A percentile compares a stretch with the other conserved stretches of the same genome.
These are phyloP conservation scores for Botrytis pseudocinerea DNA, from an alignment of 2,329 filamentous ascomycete species.

Conservation along the genomic window DNA sequence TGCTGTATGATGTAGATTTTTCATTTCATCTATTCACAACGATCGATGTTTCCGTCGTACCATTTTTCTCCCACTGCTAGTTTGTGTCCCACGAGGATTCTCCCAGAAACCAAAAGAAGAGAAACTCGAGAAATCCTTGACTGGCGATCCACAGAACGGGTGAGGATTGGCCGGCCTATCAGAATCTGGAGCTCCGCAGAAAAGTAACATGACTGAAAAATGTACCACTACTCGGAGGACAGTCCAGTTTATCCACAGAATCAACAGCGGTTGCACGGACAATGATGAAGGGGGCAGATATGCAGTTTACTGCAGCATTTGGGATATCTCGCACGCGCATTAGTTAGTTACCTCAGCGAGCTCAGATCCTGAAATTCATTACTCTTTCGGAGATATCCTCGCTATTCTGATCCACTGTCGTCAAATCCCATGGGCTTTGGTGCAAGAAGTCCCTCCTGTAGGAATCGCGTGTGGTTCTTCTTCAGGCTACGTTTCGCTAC, in stretches of 20 bases:
- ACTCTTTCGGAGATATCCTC: background rate
- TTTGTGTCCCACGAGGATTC: background rate
- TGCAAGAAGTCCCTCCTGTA: too few relatives aligned
- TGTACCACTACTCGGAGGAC: background rate
- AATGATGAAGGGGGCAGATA: conserved; percentile 6
- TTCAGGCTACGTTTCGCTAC: background rate
- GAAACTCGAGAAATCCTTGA: conserved; percentile 3
- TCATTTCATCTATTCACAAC: background rate
- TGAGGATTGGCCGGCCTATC: conserved; percentile 5
- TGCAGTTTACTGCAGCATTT: conserved; percentile 1
- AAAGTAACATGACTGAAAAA: conserved; percentile 17
- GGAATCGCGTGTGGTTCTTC: too few relatives aligned
- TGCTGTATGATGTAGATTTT: too few relatives aligned
- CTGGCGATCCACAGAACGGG: background rate
- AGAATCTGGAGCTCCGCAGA: background rate
- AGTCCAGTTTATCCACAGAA: background rate
- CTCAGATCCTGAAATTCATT: conserved; percentile 1
- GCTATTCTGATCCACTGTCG: background rate
- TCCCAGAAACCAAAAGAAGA: conserved; percentile 3
- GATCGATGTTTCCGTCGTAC: background rate
- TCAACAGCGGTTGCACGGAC: conserved; percentile 16
- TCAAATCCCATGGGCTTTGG: background rate
- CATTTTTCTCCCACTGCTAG: background rate
- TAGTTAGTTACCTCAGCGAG: background rate
- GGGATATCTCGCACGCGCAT: conserved; percentile 4